These are phyloP conservation scores for Pezicula carpinea DNA, from an alignment of 2,329 filamentous ascomycete genomes.

Conservation along the genomic window DNA sequence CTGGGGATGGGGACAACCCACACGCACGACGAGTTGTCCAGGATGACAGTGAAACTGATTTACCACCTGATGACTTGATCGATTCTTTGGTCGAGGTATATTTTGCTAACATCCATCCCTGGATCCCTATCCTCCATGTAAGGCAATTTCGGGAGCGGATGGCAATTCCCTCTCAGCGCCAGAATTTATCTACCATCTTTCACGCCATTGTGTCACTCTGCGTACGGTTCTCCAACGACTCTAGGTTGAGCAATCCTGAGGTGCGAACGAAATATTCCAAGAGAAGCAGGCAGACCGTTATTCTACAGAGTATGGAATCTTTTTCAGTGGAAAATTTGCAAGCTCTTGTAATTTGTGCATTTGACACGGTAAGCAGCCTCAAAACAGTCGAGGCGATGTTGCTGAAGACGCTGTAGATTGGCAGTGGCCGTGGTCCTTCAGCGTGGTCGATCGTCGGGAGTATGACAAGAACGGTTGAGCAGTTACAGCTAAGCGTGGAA, in stretches of 20 bases:
- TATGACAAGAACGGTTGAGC: slow-evolving; percentile 32
- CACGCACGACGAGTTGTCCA: background rate
- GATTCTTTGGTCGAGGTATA: slow-evolving; percentile 27
- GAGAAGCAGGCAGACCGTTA: slow-evolving; percentile 20
- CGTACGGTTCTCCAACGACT: slow-evolving; percentile 15
- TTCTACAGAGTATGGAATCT: slow-evolving; percentile 29
- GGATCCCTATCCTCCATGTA: slow-evolving; percentile 31
- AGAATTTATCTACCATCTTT: slow-evolving; percentile 20
- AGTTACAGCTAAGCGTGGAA: slow-evolving; percentile 28
- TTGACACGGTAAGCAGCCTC: slow-evolving; percentile 24
- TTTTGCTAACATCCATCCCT: slow-evolving; percentile 28
- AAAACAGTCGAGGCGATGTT: no score
- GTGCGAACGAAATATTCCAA: slow-evolving; percentile 15
- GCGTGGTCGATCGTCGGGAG: slow-evolving; percentile 31
- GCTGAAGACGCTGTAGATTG: no score
- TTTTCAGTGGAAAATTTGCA: slow-evolving; percentile 31
- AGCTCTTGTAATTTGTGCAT: slow-evolving; percentile 31
- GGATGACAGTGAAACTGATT: background rate
- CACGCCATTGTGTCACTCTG: slow-evolving; percentile 23
- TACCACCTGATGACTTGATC: slow-evolving; percentile 21
- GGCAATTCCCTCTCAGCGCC: slow-evolving; percentile 9
- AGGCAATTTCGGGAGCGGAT: slow-evolving; percentile 25
- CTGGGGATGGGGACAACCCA: background rate
- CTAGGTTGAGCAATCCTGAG: slow-evolving; percentile 9
- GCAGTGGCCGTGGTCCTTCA: slow-evolving; percentile 28